These are phyloP conservation scores for Sicyos baderoa DNA, from an alignment of 306 rosid species.

Conservation along the genomic window DNA sequence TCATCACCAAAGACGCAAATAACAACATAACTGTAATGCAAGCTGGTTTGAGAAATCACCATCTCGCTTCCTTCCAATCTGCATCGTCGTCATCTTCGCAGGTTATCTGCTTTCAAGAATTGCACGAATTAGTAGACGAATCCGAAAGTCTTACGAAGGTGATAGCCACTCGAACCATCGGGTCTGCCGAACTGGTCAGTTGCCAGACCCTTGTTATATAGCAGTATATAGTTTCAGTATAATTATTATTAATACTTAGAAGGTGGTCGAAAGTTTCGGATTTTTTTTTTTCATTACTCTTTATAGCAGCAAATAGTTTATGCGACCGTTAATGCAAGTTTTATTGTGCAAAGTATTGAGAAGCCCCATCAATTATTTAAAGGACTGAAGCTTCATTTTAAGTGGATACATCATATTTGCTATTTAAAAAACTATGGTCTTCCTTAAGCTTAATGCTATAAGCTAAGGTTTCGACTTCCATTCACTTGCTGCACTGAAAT, in stretches of 20 bases:
- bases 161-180: conserved; percentile 54
- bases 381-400: neutral
- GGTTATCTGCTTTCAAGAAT: conserved; percentile 30
- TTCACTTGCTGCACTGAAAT: neutral
- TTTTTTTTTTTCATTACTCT: neutral
- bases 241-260: conserved; percentile 2
- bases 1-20: conserved; percentile 72
- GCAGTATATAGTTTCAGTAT: conserved; percentile 11
- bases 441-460: neutral
- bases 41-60: conserved; percentile 37
- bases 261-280: neutral
- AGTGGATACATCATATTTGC: neutral
- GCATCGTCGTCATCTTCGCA: conserved; percentile 31
- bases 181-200: conserved; percentile 68
- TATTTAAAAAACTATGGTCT: neutral
- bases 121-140: conserved; percentile 33
- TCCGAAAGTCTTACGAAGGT: conserved; percentile 56
- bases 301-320: conserved; percentile 2
- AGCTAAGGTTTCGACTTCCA: neutral
- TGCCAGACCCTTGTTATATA: conserved; percentile 82
- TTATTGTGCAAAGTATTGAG: neutral
- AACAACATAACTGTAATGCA: conserved; percentile 51
- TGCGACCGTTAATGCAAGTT: neutral
- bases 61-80: conserved; percentile 15
- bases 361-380: neutral